Base-by-base conservation (phyloP, 306 rosid species). In the Boehmeria nivea region DNA sequence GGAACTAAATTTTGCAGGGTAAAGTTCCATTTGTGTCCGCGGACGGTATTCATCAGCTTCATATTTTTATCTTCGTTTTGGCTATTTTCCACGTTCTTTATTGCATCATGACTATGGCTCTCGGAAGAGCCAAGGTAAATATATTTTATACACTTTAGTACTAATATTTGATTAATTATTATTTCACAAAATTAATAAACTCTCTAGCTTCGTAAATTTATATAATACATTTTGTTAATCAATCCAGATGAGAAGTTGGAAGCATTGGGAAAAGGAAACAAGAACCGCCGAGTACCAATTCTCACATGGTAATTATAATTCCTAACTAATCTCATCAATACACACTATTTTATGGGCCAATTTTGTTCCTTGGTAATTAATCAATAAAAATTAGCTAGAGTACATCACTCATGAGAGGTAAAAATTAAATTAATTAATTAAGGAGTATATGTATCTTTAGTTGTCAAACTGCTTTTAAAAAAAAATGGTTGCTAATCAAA, bases 171-270 rank as follows among this genome's bases (percentile, higher is more conserved):
- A 11, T 11, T 40, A 40, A 33, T 14, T n/a, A 11, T n/a, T 8
- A 8, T 3, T 8, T 1, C 3, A 12, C 12, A 40, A 40, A 1
- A 11, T 40, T 15, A 40, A 31, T n/a, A 33, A 33, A 33, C 38
- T 33, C 11, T 33, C 11, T 33, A 4, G 5, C 38, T 33, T 33
- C 38, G 5, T 33, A 5, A 33, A 33, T 33, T 33, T 33, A 10
- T 48, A 18, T 16, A n/a, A n/a, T n/a, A n/a, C n/a, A 21, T 0
- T 16, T 55, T 45, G 34, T 39, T 47, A 44, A 20, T 46, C 53
- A 26, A 44, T 59, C 20, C 73, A 91, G 98, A 91, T 87, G 98
- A 71, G 82, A 67, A 74, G 85, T 9, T 91, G 98, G 98, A 91
- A 80, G 52, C 59, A 74, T 34, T 91, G 98, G 98, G 98, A 91